A percentile compares a stretch with the other conserved stretches of the same genome.
phyloP scores from a whole-genome alignment of 768 basidiomycete genomes.

The Rhizopogon salebrosus region DNA sequence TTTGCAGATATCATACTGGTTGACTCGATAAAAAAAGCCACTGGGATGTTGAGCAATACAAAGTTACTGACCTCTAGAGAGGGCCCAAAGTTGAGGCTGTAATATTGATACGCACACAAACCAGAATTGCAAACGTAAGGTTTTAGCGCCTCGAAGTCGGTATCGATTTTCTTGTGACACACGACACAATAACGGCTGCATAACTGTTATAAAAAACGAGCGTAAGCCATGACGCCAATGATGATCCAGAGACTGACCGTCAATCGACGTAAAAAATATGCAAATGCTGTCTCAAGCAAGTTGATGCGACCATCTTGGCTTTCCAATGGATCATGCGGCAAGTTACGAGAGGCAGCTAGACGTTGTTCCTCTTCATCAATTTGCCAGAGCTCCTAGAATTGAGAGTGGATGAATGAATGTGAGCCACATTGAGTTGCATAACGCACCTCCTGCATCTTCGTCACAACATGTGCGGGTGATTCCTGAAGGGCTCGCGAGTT shows the following conservation, averaged over 20 bases:
- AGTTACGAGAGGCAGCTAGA: slow-evolving; percentile 32
- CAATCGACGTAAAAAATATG: slow-evolving; percentile 60
- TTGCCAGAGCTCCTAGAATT: slow-evolving; percentile 5
- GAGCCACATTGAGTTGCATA: not conserved
- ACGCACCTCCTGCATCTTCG: slow-evolving; percentile 26
- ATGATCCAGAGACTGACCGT: slow-evolving; percentile 33
- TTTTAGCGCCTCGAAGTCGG: slow-evolving; percentile 55
- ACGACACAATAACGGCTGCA: slow-evolving; percentile 70
- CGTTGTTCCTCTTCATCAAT: slow-evolving; percentile 43
- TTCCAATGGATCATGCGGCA: slow-evolving; percentile 54
- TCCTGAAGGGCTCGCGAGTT: slow-evolving; percentile 42
- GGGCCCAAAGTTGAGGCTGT: slow-evolving; percentile 56
- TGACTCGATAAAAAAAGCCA: not conserved
- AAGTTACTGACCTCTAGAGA: slow-evolving; percentile 53
- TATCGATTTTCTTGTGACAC: slow-evolving; percentile 56
- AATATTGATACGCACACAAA: slow-evolving; percentile 69
- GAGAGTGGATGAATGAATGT: not conserved
- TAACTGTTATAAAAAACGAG: slow-evolving; percentile 32
- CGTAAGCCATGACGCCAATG: not conserved
- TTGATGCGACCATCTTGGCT: slow-evolving; percentile 40
- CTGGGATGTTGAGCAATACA: not conserved
- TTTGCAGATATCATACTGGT: slow-evolving; percentile 63
- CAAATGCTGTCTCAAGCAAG: slow-evolving; percentile 56
- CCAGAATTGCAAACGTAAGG: slow-evolving; percentile 68
- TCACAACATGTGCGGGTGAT: slow-evolving; percentile 34